phyloP scores from a whole-genome alignment of 164 flowering plant genomes.

The Vitis cinerea region DNA sequence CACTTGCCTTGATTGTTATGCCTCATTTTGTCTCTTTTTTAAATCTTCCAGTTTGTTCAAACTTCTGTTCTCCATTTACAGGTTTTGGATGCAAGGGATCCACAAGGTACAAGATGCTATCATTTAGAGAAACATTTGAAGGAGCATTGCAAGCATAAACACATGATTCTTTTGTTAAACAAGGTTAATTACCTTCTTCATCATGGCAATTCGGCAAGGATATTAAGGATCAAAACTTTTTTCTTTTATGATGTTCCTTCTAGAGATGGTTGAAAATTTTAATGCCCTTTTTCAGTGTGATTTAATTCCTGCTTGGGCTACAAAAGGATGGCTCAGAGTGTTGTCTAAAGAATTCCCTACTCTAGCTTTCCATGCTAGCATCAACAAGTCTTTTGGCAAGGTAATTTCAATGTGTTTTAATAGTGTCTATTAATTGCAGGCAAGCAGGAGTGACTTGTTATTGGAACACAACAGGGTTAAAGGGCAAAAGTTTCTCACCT shows the following conservation, averaged over 20 bases:
- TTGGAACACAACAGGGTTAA: no score
- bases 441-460: no score
- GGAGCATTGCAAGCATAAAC: conserved; percentile 91
- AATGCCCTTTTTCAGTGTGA: conserved; percentile 61
- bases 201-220: neutral
- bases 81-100: conserved; percentile 99
- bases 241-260: neutral
- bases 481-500: no score
- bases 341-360: conserved; percentile 92
- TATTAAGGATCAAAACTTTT: neutral
- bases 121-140: conserved; percentile 91
- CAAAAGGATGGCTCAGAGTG: conserved; percentile 92
- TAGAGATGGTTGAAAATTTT: neutral
- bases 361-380: conserved; percentile 96
- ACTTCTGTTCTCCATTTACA: conserved; percentile 18
- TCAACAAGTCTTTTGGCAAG: conserved; percentile 98
- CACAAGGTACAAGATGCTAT: conserved; percentile 93
- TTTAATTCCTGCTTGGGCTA: conserved; percentile 96
- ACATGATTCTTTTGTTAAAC: conserved; percentile 83
- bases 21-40: no score
- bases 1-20: no score
- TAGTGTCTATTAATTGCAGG: neutral
- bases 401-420: conserved; percentile 26
- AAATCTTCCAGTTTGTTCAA: no score
- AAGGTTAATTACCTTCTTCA: conserved; percentile 49